phyloP scores from a whole-genome alignment of 257 asterid genomes.

The Voacanga thouarsii region DNA sequence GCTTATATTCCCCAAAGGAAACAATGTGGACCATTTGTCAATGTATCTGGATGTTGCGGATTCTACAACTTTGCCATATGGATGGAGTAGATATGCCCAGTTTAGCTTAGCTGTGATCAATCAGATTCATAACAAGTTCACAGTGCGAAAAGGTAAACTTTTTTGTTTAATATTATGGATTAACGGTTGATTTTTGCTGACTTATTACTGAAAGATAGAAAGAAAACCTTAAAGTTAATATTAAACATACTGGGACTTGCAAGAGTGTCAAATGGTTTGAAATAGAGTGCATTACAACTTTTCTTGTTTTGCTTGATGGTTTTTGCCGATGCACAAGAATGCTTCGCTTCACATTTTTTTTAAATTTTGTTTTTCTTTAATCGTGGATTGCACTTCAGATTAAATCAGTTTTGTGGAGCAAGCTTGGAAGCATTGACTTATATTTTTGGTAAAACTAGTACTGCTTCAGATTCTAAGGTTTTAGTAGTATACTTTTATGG shows the following conservation, averaged over 20 bases:
- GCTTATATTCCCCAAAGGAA: conserved; percentile 81
- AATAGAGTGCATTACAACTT: background rate
- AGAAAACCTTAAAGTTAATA: background rate
- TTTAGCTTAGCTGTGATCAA: conserved; percentile 70
- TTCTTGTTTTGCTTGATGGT: background rate
- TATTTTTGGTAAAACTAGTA: background rate
- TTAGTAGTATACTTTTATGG: background rate
- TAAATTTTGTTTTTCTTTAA: too few relatives aligned
- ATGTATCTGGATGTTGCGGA: conserved; percentile 89
- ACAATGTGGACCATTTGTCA: conserved; percentile 75
- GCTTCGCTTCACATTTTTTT: too few relatives aligned
- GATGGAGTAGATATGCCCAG: conserved; percentile 88
- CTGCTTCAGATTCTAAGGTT: background rate
- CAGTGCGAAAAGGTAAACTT: conserved; percentile 59
- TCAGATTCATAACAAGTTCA: conserved; percentile 62
- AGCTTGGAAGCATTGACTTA: background rate
- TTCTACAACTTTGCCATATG: conserved; percentile 61
- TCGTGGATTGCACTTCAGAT: background rate
- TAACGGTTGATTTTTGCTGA: background rate
- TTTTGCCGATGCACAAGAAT: background rate
- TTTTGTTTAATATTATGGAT: background rate
- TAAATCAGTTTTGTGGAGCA: background rate
- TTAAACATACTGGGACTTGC: background rate
- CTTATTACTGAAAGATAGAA: background rate
- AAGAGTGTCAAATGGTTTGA: background rate